Evolutionary conservation across 495 filamentous ascomycete genomes (phyloP), one percentile per base, ranked within the genome.

Genomic region (Aspergillus sclerotioniger): DNA sequence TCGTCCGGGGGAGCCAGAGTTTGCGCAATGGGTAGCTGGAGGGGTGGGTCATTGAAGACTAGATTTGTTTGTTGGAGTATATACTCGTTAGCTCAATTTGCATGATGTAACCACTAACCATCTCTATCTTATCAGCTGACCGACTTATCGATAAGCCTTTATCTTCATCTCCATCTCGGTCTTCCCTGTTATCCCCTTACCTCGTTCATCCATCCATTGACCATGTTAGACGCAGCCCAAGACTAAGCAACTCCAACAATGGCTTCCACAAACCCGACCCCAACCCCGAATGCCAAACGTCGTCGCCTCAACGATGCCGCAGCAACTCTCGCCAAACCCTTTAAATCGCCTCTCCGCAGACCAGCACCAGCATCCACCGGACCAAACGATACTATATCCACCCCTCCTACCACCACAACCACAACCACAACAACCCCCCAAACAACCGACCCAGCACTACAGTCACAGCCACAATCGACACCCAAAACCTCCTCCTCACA

Each of bases 11-110:
- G 86, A 90, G 67, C 87, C 88, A 9, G 83, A 87, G 33, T 90
- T 89, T 70, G 76, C 69, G 46, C 80, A 86, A 60, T 93, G 90
- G 90, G 82, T 80, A 31, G 88, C 82, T 21, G 89, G 89, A n/a
- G 89, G 84, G 0, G 80, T 91, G 43, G 89, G 88, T 7, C 88
- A 91, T 81, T 92, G 67, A 76, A 52, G 57, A 62, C 56, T 65
- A 54, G 53, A 47, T 61, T 54, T 65, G 62, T 54, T 54, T 49
- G 37, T 41, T 2, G 7, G 10, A 3, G 37, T 13, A 41, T 47
- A 9, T 47, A 47, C 6, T 21, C 17, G 3, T 50, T 54, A 25
- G 25, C n/a, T 53, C 15, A 54, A 41, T 20, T 8, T 3, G 8
- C 17, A 25, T 25, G 25, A 25, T 25, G 25, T 25, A 25, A 25